Percentiles rank a stretch among this genome's conserved stretches.
phyloP scores from a whole-genome alignment of 2,329 filamentous ascomycete genomes.

The Dissoconium aciculare region DNA sequence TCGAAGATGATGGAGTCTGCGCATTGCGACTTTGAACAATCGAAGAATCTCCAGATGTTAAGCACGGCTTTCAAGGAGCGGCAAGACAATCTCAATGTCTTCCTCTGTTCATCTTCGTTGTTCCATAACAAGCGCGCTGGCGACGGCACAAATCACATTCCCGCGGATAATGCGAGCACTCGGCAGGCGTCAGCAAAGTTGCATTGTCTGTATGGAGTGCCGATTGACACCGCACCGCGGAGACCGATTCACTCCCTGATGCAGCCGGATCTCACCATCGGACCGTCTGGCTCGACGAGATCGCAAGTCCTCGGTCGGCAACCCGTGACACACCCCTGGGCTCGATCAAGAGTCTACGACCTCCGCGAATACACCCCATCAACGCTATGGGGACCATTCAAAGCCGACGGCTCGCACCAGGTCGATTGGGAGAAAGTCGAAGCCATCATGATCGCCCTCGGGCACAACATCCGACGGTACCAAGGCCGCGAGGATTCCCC shows the following conservation, averaged over 20 bases:
- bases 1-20: constrained; percentile 14
- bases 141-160: constrained; percentile 24
- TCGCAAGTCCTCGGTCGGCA: constrained; percentile 6
- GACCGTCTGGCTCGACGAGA: constrained; percentile 14
- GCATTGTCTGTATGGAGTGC: constrained; percentile 51
- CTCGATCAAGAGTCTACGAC: constrained; percentile 58
- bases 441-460: constrained; percentile 54
- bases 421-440: constrained; percentile 75
- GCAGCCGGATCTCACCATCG: constrained; percentile 10
- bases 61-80: constrained; percentile 26
- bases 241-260: constrained; percentile 16
- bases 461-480: constrained; percentile 44
- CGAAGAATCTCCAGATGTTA: constrained; percentile 32
- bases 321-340: constrained; percentile 34
- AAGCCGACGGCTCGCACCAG: constrained; percentile 42
- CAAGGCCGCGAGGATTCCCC: constrained; percentile 28
- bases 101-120: constrained; percentile 50
- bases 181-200: constrained; percentile 56
- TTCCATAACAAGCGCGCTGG: constrained; percentile 41
- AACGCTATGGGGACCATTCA: constrained; percentile 58
- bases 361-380: constrained; percentile 48
- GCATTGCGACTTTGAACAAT: constrained; percentile 31
- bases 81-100: constrained; percentile 40
- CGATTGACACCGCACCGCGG: constrained; percentile 28
- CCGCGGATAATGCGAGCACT: constrained; percentile 28